phyloP scores from a whole-genome alignment of 2,329 filamentous ascomycete species.

The Penicillium sp. region DNA sequence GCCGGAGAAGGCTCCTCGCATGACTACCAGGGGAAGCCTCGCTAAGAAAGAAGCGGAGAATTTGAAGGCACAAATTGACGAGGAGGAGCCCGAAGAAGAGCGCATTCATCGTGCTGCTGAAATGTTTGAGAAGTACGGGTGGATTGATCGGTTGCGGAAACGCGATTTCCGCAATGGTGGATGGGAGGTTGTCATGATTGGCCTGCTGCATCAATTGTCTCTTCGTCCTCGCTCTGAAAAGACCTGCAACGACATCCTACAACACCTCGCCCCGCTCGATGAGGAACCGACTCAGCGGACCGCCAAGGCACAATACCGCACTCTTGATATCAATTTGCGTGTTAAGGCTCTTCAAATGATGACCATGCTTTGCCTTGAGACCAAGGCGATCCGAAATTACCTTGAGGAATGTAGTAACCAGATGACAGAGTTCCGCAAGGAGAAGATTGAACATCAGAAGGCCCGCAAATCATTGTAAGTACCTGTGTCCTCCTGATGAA shows the following conservation, averaged over 20 bases:
- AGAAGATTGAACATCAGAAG: constrained; percentile 90
- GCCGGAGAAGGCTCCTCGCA: constrained; percentile 71
- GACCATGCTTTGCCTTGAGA: constrained; percentile 80
- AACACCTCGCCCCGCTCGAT: constrained; percentile 76
- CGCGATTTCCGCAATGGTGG: constrained; percentile 85
- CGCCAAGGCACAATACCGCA: constrained; percentile 68
- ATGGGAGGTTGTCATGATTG: constrained; percentile 88
- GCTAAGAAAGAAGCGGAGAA: constrained; percentile 76
- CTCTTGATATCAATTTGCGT: constrained; percentile 78
- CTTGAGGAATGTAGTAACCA: constrained; percentile 90
- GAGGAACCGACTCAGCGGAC: constrained; percentile 73
- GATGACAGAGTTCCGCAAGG: constrained; percentile 92
- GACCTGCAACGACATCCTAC: constrained; percentile 75
- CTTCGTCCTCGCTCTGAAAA: constrained; percentile 68
- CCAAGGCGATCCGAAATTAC: constrained; percentile 80
- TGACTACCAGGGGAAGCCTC: constrained; percentile 81
- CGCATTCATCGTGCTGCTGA: constrained; percentile 63
- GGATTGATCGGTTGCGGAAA: constrained; percentile 79
- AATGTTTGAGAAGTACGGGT: constrained; percentile 70
- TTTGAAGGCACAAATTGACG: constrained; percentile 60
- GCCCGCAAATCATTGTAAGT: constrained; percentile 64
- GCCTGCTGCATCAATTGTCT: constrained; percentile 80
- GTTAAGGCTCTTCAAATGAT: constrained; percentile 80
- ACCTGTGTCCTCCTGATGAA: background rate
- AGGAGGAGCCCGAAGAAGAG: constrained; percentile 44